Conservation (phyloP, 2,329 filamentous ascomycete species). For the Periglandula ipomoeae region DNA sequence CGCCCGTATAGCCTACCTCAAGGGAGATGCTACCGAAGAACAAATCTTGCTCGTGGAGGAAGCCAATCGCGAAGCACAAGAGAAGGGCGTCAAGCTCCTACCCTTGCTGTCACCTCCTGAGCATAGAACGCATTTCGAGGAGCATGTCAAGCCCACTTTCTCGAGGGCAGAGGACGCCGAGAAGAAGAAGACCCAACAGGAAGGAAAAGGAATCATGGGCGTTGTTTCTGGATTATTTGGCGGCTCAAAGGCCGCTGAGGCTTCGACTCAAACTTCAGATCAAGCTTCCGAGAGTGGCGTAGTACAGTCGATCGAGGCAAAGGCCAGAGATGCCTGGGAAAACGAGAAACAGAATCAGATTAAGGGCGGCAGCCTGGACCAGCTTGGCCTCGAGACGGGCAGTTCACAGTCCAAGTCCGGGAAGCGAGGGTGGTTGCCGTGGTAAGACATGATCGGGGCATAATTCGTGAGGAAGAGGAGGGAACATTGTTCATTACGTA, state of each 20-base stretch:
- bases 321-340: constrained; percentile 36
- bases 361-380: constrained; percentile 41
- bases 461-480: background rate
- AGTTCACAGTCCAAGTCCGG: constrained; percentile 15
- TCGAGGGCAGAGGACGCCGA: constrained; percentile 13
- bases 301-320: constrained; percentile 22
- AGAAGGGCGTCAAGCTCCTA: constrained; percentile 37
- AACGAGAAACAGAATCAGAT: constrained; percentile 42
- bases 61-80: constrained; percentile 38
- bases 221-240: constrained; percentile 23
- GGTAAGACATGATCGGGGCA: constrained; percentile 15
- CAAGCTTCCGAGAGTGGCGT: constrained; percentile 10
- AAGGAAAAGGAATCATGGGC: constrained; percentile 28
- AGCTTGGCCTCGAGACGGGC: constrained; percentile 31
- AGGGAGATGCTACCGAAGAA: constrained; percentile 45
- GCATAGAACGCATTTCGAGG: constrained; percentile 27
- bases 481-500: background rate
- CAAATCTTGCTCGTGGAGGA: constrained; percentile 49
- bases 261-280: constrained; percentile 12
- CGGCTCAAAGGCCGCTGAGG: constrained; percentile 8
- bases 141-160: constrained; percentile 24
- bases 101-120: constrained; percentile 39
- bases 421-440: constrained; percentile 43
- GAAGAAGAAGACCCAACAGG: constrained; percentile 10
- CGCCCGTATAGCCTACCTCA: constrained; percentile 52